phyloP scores from a whole-genome alignment of 768 basidiomycete genomes.

The Lentinula guzmanii region DNA sequence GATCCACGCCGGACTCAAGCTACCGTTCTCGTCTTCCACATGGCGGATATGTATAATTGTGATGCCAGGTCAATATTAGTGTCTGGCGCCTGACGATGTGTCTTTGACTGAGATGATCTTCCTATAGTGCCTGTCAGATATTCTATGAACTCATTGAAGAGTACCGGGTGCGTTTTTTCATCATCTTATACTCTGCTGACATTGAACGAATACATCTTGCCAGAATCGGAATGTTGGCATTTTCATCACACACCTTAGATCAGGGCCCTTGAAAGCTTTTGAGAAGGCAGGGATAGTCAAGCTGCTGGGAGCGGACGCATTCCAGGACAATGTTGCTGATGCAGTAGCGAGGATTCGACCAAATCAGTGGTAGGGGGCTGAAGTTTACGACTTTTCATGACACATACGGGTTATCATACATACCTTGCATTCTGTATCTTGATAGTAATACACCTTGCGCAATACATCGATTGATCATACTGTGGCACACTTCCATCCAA shows the following conservation, averaged over 20 bases:
- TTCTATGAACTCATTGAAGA: constrained; percentile 74
- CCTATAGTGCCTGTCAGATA: constrained; percentile 70
- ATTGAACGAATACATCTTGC: background rate
- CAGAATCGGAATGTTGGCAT: constrained; percentile 45
- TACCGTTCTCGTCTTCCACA: constrained; percentile 80
- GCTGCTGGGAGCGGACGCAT: constrained; percentile 40
- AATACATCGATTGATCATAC: background rate
- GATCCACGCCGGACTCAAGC: constrained; percentile 72
- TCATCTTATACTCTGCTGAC: background rate
- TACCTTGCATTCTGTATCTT: background rate
- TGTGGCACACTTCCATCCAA: constrained; percentile 35
- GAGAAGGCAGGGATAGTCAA: constrained; percentile 46
- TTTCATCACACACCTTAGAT: constrained; percentile 45
- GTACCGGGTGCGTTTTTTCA: constrained; percentile 50
- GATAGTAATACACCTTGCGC: background rate
- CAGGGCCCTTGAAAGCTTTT: constrained; percentile 33
- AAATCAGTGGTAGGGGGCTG: background rate
- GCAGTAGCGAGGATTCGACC: constrained; percentile 28
- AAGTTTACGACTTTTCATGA: background rate
- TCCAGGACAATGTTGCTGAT: constrained; percentile 44
- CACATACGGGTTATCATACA: background rate
- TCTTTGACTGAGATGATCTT: constrained; percentile 5
- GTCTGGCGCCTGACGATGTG: background rate
- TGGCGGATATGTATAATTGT: constrained; percentile 85
- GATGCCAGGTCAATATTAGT: constrained; percentile 77